Evolutionary conservation across 2,329 filamentous ascomycete species (phyloP).

Genomic region (Polychaeton citri): DNA sequence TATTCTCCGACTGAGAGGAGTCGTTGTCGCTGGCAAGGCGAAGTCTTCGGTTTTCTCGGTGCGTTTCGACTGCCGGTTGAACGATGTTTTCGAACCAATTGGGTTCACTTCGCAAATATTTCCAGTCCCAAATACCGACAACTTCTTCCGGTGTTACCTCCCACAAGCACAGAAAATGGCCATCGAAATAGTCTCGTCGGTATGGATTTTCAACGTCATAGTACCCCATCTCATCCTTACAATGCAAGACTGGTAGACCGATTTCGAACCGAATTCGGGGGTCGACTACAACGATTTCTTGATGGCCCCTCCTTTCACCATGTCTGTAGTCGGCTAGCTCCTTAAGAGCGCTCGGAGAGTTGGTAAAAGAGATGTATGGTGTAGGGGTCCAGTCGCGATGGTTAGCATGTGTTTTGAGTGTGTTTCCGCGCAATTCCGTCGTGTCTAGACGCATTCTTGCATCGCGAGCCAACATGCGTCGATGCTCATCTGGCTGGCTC

Average conservation of each 20-base stretch:
- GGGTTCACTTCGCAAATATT: constrained; percentile 1
- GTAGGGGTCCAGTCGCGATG: background rate
- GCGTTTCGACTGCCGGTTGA: constrained; percentile 5
- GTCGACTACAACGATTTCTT: constrained; percentile 7
- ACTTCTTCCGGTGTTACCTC: constrained; percentile 9
- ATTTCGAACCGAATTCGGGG: constrained; percentile 5
- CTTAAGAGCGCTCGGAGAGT: background rate
- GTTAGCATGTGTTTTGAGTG: constrained; percentile 1
- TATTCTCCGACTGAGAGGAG: background rate
- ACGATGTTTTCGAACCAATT: constrained; percentile 9
- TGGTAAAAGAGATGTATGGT: constrained; percentile 6
- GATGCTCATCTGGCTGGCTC: constrained; percentile 4
- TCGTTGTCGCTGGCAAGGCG: background rate
- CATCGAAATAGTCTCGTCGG: constrained; percentile 4
- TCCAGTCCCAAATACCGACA: constrained; percentile 7
- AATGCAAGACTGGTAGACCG: constrained; percentile 8
- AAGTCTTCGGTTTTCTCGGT: constrained; percentile 1
- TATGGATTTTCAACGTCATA: constrained; percentile 8
- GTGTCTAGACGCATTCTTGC: background rate
- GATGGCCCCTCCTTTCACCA: background rate
- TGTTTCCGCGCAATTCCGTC: background rate
- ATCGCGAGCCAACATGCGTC: constrained; percentile 1
- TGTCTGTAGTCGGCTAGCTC: constrained; percentile 1
- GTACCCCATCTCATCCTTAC: constrained; percentile 6
- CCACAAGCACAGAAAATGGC: constrained; percentile 12